phyloP scores from a whole-genome alignment of 164 flowering plant species.

The Brasenia schreberi region DNA sequence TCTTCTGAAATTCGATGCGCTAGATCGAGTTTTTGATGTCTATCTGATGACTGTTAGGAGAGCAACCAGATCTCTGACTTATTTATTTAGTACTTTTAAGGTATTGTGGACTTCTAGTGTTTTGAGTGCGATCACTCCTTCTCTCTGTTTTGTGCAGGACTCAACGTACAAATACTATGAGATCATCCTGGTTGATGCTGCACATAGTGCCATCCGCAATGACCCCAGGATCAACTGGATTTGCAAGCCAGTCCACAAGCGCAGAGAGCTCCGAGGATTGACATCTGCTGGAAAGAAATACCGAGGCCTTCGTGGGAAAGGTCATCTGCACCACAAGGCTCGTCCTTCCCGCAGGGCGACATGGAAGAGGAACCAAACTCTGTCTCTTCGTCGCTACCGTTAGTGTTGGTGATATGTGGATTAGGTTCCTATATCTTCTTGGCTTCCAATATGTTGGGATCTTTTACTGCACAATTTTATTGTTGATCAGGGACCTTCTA shows the following conservation, averaged over 20 bases:
- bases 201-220: slow-evolving; percentile 56
- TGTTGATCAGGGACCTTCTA: not conserved
- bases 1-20: no score
- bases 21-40: no score
- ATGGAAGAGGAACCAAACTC: slow-evolving; percentile 82
- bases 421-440: not conserved
- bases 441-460: not conserved
- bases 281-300: slow-evolving; percentile 46
- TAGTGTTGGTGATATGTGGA: slow-evolving; percentile 18
- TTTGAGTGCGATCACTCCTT: not conserved
- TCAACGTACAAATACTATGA: slow-evolving; percentile 63
- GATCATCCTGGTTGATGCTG: slow-evolving; percentile 52
- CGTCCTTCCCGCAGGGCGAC: slow-evolving; percentile 49
- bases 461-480: not conserved
- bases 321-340: slow-evolving; percentile 35
- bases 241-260: slow-evolving; percentile 45
- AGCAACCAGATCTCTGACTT: not conserved
- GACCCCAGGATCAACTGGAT: slow-evolving; percentile 60
- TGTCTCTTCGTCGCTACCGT: slow-evolving; percentile 60
- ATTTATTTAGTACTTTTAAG: not conserved
- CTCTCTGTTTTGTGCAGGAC: slow-evolving; percentile 21
- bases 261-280: slow-evolving; percentile 43
- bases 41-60: not conserved
- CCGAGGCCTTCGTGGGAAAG: slow-evolving; percentile 41
- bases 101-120: no score